Evolutionary conservation across 495 filamentous ascomycete genomes (phyloP).

Genomic region (Neurospora sp.): DNA sequence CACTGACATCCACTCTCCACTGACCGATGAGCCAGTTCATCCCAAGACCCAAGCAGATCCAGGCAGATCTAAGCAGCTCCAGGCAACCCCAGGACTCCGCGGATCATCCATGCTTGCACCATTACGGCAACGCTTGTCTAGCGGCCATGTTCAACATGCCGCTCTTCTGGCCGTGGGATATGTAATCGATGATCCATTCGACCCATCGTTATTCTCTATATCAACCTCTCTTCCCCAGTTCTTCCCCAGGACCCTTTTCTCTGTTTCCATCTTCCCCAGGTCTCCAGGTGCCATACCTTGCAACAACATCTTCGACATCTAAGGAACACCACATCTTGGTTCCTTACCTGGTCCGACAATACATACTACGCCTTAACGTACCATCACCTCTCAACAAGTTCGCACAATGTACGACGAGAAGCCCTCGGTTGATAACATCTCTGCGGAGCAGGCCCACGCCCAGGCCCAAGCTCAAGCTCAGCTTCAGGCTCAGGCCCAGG

Average conservation of each 20-base stretch:
- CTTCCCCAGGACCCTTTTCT: background rate
- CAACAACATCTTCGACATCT: background rate
- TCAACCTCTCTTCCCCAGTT: background rate
- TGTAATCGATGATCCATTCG: background rate
- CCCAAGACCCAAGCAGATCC: background rate
- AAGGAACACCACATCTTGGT: background rate
- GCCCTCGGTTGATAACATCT: background rate
- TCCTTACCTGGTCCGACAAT: background rate
- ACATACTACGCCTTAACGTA: background rate
- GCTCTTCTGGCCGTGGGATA: background rate
- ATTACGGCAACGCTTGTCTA: background rate
- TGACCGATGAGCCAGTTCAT: background rate
- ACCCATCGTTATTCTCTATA: background rate
- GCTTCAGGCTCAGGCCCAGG: background rate
- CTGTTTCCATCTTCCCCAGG: background rate
- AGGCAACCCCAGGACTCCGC: background rate
- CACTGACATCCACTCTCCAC: background rate
- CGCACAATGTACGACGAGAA: background rate
- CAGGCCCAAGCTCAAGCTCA: background rate
- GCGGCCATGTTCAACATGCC: background rate
- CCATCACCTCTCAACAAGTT: background rate
- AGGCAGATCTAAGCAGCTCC: background rate
- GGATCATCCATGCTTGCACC: background rate
- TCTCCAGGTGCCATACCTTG: background rate
- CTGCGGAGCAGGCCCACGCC: background rate